phyloP scores from a whole-genome alignment of 306 rosid genomes.

The Carpinus fangiana region DNA sequence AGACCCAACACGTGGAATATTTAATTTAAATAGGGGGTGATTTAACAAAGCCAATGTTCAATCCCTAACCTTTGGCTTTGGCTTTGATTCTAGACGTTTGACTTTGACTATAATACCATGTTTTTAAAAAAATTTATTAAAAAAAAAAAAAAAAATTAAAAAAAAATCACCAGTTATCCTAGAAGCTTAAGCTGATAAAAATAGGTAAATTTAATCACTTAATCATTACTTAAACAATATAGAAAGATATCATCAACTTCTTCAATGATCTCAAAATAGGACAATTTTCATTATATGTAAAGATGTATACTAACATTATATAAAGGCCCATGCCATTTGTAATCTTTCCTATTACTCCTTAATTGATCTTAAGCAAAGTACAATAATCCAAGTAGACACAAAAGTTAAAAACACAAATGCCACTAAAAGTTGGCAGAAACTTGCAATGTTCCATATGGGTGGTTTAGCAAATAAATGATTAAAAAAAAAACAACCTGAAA shows the following conservation, averaged over 20 bases:
- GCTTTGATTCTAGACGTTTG: no score
- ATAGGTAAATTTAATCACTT: no score
- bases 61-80: no score
- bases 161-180: no score
- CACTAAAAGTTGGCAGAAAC: neutral
- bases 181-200: no score
- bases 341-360: neutral
- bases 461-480: slow-evolving; percentile 23
- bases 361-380: neutral
- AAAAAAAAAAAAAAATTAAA: no score
- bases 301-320: neutral
- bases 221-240: neutral
- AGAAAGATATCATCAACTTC: neutral
- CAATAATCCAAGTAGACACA: neutral
- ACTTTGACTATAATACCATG: no score
- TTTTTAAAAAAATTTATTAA: no score
- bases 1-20: no score
- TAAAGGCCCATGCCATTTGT: neutral
- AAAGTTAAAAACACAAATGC: neutral
- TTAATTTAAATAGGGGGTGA: no score
- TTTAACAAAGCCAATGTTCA: no score
- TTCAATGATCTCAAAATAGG: neutral
- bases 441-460: neutral
- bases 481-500: slow-evolving; percentile 62
- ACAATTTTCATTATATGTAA: neutral